Conservation (phyloP, 1,284 basidiomycete species). For the Apiotrichum mycotoxinovorans region DNA sequence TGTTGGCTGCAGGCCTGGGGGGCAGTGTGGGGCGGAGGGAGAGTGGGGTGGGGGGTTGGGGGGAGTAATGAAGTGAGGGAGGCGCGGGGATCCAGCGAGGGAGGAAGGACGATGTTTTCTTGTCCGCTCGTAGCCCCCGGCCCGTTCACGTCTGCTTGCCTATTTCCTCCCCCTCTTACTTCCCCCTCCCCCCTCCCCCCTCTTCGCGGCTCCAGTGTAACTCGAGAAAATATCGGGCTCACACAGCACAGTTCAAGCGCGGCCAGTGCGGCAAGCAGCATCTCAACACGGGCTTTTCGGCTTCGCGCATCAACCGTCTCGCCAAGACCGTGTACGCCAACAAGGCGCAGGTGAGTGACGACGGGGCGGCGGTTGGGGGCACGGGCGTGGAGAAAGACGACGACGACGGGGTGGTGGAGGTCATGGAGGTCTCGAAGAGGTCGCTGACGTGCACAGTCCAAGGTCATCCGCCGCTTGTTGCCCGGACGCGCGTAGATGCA, state of each 20-base stretch:
- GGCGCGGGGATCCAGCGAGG: no score
- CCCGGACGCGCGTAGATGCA: slow-evolving; percentile 2
- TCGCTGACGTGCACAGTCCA: slow-evolving; percentile 1
- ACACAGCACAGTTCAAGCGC: background rate
- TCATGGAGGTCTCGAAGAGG: no score
- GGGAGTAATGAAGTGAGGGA: background rate
- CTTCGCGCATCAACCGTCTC: slow-evolving; percentile 34
- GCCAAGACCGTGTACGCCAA: slow-evolving; percentile 34
- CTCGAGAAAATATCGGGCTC: background rate
- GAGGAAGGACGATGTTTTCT: no score
- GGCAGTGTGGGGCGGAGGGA: background rate
- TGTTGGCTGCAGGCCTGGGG: background rate
- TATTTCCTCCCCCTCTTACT: background rate
- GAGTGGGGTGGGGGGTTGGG: background rate
- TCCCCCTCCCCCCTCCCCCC: background rate
- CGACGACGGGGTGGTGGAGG: no score
- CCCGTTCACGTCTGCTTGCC: no score
- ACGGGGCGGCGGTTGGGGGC: no score
- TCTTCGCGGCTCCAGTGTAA: background rate
- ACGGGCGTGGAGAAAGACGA: no score
- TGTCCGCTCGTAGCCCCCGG: no score
- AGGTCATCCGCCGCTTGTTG: slow-evolving; percentile 7
- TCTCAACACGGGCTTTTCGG: slow-evolving; percentile 38
- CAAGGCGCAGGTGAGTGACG: slow-evolving; percentile 26
- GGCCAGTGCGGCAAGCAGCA: slow-evolving; percentile 39